Base-by-base conservation (phyloP, 164 flowering plant species). In the Dillenia turbinata region DNA sequence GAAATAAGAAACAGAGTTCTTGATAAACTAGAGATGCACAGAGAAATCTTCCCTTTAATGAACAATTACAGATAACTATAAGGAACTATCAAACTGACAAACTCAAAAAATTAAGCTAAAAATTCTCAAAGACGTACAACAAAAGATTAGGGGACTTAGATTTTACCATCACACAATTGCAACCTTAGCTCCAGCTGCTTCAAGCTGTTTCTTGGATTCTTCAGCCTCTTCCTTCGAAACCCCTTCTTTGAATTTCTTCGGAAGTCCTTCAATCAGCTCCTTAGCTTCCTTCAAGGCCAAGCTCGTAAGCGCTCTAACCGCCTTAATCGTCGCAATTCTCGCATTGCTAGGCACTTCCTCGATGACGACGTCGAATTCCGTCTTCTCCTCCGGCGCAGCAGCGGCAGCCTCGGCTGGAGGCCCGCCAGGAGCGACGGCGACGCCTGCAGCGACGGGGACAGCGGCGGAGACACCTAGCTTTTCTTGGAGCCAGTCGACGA, bases 241-340 rank as follows among this genome's bases (percentile, higher is more conserved):
- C 0, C 79, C 92, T 63, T 88, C 97, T 77, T 85, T 89, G 46
- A 88, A 85, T 70, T 89, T 94, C 93, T 91, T 94, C 33, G 99
- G 99, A 62, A 91, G 63, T 0, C 95, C 96, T 69, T 94, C 98
- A 16, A 94, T 94, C 66, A 91, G 70, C 8, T 94, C 97, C 81
- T 94, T 94, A 2, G 99, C 99, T 69, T 94, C 99, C 71, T 94
- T 94, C 81, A 94, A 65, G 3, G 96, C 96, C 81, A 94, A 61
- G 72, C 49, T 87, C 45, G 97, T 94, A 59, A 94, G 24, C 0
- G 87, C 86, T 72, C 99, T 80, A 33, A 94, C 96, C 8, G 92
- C 90, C 74, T 94, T 94, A 60, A 94, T 94, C 53, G 91, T 84
- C 12, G 89, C 78, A 43, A 94, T 94, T 60, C 97, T 86, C 19